phyloP scores from a whole-genome alignment of 108 stramenopile genomes.

The Pseudonitzschia delicatissima region DNA sequence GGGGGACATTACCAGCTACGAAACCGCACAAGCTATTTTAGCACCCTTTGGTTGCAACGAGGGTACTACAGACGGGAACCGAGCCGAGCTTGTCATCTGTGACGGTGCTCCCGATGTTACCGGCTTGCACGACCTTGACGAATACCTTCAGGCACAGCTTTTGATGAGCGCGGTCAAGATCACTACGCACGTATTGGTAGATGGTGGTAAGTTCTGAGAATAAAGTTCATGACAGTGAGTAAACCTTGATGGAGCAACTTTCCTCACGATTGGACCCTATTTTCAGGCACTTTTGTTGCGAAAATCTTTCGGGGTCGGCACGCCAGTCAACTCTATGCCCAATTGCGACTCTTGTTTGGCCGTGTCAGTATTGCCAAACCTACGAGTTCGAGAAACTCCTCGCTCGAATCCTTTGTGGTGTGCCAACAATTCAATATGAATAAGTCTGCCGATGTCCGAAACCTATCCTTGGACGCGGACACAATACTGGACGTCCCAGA shows the following conservation, averaged over 20 bases:
- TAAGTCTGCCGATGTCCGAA: slow-evolving; percentile 18
- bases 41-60: slow-evolving; percentile 61
- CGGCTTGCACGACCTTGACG: slow-evolving; percentile 92
- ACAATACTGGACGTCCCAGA: slow-evolving; percentile 19
- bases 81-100: slow-evolving; percentile 96
- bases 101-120: slow-evolving; percentile 99
- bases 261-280: not conserved
- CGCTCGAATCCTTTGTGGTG: slow-evolving; percentile 91
- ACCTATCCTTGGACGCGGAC: slow-evolving; percentile 32
- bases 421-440: slow-evolving; percentile 43
- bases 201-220: slow-evolving; percentile 71
- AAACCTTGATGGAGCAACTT: not conserved
- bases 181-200: slow-evolving; percentile 78
- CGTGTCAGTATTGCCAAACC: slow-evolving; percentile 87
- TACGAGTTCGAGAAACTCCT: slow-evolving; percentile 79
- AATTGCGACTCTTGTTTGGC: slow-evolving; percentile 86
- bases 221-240: no score
- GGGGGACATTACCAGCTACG: slow-evolving; percentile 92
- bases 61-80: slow-evolving; percentile 13
- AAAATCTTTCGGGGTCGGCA: slow-evolving; percentile 97
- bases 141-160: slow-evolving; percentile 88
- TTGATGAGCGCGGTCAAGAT: slow-evolving; percentile 92
- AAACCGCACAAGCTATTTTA: slow-evolving; percentile 82
- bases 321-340: slow-evolving; percentile 87
- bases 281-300: slow-evolving; percentile 82